Evolutionary conservation across 2,329 filamentous ascomycete genomes (phyloP), one percentile per base, ranked within the genome.

Genomic region (Paraphoma chrysanthemicola): DNA sequence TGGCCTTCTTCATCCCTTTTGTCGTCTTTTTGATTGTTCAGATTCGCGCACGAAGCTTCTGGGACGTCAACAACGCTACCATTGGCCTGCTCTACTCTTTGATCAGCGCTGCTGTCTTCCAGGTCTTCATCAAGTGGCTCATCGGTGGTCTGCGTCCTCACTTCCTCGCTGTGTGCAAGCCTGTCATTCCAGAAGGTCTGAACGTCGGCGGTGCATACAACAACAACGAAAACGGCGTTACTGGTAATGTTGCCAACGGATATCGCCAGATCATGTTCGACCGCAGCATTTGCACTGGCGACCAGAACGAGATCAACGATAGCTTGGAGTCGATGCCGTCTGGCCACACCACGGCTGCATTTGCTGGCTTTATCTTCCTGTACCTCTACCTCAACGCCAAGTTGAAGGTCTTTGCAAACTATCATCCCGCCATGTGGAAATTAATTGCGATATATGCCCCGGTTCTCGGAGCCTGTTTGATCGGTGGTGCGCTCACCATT

Each of bases 331-430:
- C 86, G 0, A 88, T 93, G 75, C 90, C 90, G 0, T 89, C 86
- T 1, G 90, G 90, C 1, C 90, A 93, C 74, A 87, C 88, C 5
- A 90, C 89, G 0, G 89, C 89, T 1, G 89, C 88, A 0, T 92
- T 91, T 56, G 88, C 87, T 0, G 89, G 88, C 5, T 89, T 91
- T 64, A 82, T 90, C 18, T 92, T 85, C 70, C 78, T 92, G 2
- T 89, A 83, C 63, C 80, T 92, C 1, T 93, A 92, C 78, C 84
- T 93, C 44, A 92, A 92, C 73, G 90, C 88, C 46, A 92, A 92
- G 79, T 82, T 93, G 63, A 92, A 92, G 81, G 84, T 91, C 53
- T 91, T 88, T 66, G 79, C 85, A 60, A 89, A 91, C 79, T 89
- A 90, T 71, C 89, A 91, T 69, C 86, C 90, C 0, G 81, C 86